Evolutionary conservation across 805 yeast genomes (phyloP).

Genomic region (Candida sphagnicola): DNA sequence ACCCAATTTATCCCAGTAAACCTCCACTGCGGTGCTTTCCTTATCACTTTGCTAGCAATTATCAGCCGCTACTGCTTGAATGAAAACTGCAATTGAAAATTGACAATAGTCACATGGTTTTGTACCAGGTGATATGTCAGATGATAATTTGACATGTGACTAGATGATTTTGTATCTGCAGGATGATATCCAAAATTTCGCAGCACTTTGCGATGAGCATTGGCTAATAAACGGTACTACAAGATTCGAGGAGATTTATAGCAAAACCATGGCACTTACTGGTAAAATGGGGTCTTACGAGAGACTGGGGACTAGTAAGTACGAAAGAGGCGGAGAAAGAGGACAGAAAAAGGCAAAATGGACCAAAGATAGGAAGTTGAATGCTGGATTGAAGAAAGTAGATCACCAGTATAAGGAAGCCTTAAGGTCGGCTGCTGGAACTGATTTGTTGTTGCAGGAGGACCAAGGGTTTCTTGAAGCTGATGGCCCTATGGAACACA

Average conservation of each 20-base stretch:
- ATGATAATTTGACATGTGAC: background rate
- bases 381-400: conserved; percentile 60
- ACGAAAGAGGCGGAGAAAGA: conserved; percentile 19
- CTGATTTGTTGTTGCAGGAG: conserved; percentile 83
- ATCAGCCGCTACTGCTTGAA: no score
- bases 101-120: no score
- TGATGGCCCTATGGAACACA: conserved; percentile 86
- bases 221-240: background rate
- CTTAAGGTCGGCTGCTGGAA: conserved; percentile 75
- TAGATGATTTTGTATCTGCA: no score
- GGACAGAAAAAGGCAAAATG: conserved; percentile 21
- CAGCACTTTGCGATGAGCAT: background rate
- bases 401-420: conserved; percentile 77
- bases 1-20: no score
- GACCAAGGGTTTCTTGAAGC: conserved; percentile 85
- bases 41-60: no score
- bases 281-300: conserved; percentile 18
- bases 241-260: no score
- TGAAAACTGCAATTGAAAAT: no score
- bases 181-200: background rate
- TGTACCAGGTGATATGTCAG: no score
- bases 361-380: conserved; percentile 56
- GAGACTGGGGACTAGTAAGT: conserved; percentile 21
- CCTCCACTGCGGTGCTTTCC: no score
- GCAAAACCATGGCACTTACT: conserved; percentile 12